A percentile compares a stretch with the other conserved stretches of the same genome.
Conservation (phyloP, 805 yeast species). For the Limtongozyma cylindracea region DNA sequence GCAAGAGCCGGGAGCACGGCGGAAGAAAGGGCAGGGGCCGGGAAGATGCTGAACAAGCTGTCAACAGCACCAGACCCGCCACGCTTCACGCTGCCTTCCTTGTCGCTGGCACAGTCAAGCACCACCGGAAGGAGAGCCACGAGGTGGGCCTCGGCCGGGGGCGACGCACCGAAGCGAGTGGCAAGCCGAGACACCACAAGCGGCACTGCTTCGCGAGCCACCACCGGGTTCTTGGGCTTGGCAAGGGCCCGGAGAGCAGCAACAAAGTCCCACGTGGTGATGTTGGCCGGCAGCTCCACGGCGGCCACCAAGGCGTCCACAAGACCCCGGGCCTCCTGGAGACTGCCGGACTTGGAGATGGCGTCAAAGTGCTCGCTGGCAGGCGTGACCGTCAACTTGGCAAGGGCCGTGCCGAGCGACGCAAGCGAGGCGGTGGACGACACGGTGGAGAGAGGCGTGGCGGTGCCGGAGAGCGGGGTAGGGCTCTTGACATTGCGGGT, state of each 20-base stretch:
- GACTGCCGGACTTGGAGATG: slow-evolving; percentile 19
- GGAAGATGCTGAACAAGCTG: slow-evolving; percentile 40
- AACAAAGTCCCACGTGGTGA: slow-evolving; percentile 38
- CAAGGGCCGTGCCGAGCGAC: slow-evolving; percentile 45
- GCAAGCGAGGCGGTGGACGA: slow-evolving; percentile 53
- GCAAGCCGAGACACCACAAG: slow-evolving; percentile 31
- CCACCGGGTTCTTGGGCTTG: slow-evolving; percentile 48
- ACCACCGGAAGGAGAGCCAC: slow-evolving; percentile 35
- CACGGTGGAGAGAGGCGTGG: slow-evolving; percentile 9
- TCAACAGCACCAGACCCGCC: slow-evolving; percentile 68
- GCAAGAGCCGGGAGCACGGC: slow-evolving; percentile 36
- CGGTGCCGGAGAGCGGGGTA: slow-evolving; percentile 2
- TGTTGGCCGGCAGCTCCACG: slow-evolving; percentile 22
- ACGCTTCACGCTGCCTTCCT: slow-evolving; percentile 66
- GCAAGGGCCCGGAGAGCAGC: slow-evolving; percentile 40
- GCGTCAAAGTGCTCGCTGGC: slow-evolving; percentile 27
- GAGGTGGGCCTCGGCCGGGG: slow-evolving; percentile 58
- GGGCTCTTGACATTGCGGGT: slow-evolving; percentile 11
- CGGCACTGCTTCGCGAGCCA: slow-evolving; percentile 58
- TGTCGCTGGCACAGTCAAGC: slow-evolving; percentile 58
- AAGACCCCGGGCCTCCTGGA: too few relatives aligned
- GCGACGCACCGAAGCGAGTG: slow-evolving; percentile 32
- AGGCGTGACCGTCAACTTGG: slow-evolving; percentile 35
- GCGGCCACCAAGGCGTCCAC: slow-evolving; percentile 18
- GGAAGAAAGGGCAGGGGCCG: slow-evolving; percentile 58